Evolutionary conservation across 2,329 filamentous ascomycete species (phyloP).

Genomic region (Aspergillus candidus): DNA sequence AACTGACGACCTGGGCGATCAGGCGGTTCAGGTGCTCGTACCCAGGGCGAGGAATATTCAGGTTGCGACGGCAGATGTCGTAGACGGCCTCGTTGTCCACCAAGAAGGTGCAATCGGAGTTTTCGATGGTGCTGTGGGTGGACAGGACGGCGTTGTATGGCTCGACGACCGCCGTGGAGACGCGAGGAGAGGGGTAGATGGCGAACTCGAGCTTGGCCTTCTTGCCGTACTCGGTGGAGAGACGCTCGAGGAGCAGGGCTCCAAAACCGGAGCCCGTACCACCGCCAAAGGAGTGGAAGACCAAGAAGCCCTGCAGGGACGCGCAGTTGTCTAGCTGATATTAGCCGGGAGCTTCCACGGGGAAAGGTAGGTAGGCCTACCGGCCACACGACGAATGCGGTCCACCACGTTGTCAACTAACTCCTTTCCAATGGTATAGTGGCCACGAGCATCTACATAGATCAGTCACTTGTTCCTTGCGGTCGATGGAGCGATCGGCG

Average conservation of each 20-base stretch:
- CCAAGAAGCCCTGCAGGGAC: conserved; percentile 60
- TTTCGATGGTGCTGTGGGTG: conserved; percentile 59
- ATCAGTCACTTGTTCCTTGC: conserved; percentile 10
- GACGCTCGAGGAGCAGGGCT: conserved; percentile 57
- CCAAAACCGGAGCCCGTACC: conserved; percentile 64
- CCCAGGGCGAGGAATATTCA: conserved; percentile 59
- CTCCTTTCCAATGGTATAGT: conserved; percentile 65
- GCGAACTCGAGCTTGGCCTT: conserved; percentile 64
- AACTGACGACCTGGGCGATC: conserved; percentile 63
- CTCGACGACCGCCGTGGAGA: conserved; percentile 62
- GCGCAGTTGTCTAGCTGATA: conserved; percentile 54
- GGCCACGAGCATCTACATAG: conserved; percentile 55
- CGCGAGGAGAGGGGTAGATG: conserved; percentile 59
- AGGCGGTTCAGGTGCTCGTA: conserved; percentile 62
- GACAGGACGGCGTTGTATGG: conserved; percentile 58
- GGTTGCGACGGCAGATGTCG: conserved; percentile 59
- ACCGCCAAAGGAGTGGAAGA: conserved; percentile 64
- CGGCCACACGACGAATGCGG: conserved; percentile 58
- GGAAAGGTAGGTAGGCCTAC: conserved; percentile 32
- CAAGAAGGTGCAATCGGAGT: conserved; percentile 62
- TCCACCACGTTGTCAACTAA: conserved; percentile 59
- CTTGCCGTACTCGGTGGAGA: conserved; percentile 61
- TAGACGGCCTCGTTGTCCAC: conserved; percentile 65
- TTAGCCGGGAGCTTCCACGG: conserved; percentile 14
- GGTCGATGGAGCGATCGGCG: conserved; percentile 10